Conservation (phyloP, 2,329 filamentous ascomycete genomes). For the Magnaporthiopsis incrustans region DNA sequence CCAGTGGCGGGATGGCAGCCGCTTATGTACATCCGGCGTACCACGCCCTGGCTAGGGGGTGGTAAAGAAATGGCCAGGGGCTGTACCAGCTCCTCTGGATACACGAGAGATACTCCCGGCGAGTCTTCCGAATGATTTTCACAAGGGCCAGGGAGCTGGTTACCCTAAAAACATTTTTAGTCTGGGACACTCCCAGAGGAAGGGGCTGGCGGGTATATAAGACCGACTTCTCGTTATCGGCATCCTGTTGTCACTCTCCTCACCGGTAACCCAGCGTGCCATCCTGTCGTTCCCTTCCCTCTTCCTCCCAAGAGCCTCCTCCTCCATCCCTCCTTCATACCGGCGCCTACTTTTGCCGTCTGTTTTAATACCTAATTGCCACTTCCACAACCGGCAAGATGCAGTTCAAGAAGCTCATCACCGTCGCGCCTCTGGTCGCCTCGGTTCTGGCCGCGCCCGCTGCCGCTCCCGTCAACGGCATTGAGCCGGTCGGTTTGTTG, state of each 20-base stretch:
- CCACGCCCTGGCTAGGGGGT: too few relatives aligned
- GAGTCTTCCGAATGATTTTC: too few relatives aligned
- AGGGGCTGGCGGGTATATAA: background rate
- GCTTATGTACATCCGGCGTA: too few relatives aligned
- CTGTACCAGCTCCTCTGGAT: too few relatives aligned
- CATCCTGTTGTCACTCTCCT: background rate
- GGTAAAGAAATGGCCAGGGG: too few relatives aligned
- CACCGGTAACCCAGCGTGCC: background rate
- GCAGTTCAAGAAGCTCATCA: constrained; percentile 4
- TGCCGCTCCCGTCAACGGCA: background rate
- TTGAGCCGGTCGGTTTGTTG: background rate
- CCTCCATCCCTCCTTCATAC: background rate
- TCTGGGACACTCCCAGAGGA: too few relatives aligned
- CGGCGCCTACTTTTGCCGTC: background rate
- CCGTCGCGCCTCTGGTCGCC: background rate
- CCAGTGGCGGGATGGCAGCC: too few relatives aligned
- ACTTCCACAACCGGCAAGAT: background rate
- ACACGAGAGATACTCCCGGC: too few relatives aligned
- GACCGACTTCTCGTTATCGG: background rate
- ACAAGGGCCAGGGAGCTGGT: too few relatives aligned
- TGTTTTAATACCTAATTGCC: background rate
- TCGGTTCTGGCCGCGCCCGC: constrained; percentile 2
- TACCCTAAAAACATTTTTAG: too few relatives aligned
- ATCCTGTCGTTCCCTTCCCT: background rate
- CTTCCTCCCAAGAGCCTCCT: background rate